Evolutionary conservation across 352 stramenopile species (phyloP), one percentile per base, ranked within the genome.

Genomic region (Phytophthora pini): DNA sequence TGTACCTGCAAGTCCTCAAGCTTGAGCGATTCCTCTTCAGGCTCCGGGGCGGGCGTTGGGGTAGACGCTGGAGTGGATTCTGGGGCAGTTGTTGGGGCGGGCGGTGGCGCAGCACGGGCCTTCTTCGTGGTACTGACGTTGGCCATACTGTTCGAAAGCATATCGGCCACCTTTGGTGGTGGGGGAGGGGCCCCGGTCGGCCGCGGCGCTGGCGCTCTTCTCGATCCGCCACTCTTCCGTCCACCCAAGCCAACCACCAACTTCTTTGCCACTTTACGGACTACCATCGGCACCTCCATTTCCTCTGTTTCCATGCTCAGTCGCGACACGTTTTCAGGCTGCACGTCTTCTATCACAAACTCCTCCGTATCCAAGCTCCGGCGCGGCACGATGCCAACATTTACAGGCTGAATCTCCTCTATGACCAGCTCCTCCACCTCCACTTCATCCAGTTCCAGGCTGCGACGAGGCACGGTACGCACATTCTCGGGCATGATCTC

Each of bases 1-100:
- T 92, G 84, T 11, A 90, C 67, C 56, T 92, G 84, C 40, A 92
- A 57, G 43, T 89, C 79, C 8, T 82, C 74, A 11, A 92, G 55
- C 54, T 92, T 82, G 27, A 89, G 75, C n/a, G 51, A 56, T 7
- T 80, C 74, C 20, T 77, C 61, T 40, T 76, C 72, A 20, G 59
- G 20, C 5, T 57, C 31, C 32, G 54, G 26, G 4, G 48, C 66
- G 27, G 55, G 24, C 3, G 41, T 12, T 55, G 44, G 41, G 0
- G 44, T 38, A 20, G 45, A 39, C 38, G 31, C 15, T 45, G 22
- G 24, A 3, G 17, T 24, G 29, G 41, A 44, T 4, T 45, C 26
- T 36, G 46, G 36, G 2, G 44, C 39, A 22, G 55, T 46, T 26
- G 45, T n/a, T 59, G 64, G 55, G 22, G 49, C 26, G 1, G 49